These are phyloP conservation scores for Scleromitrula shiraiana DNA, from an alignment of 2,329 filamentous ascomycete species.

Conservation along the genomic window DNA sequence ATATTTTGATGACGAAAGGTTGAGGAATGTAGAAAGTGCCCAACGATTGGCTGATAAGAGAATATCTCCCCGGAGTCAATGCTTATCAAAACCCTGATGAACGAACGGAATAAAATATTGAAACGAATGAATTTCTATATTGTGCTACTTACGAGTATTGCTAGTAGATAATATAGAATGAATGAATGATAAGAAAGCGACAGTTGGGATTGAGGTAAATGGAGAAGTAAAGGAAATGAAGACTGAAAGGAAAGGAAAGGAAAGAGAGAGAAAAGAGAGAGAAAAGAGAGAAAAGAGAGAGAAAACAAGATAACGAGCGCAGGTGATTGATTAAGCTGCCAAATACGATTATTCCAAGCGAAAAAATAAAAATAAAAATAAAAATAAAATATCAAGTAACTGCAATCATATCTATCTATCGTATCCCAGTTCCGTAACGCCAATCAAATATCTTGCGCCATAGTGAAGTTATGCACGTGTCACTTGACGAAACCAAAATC, in stretches of 20 bases:
- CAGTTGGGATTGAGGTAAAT: constrained; percentile 1
- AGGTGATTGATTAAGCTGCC: too few relatives aligned
- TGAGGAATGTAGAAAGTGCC: constrained; percentile 1
- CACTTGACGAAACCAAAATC: not conserved
- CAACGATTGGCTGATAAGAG: not conserved
- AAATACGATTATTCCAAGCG: too few relatives aligned
- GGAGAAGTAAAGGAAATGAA: too few relatives aligned
- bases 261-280: not conserved
- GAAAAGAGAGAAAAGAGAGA: not conserved
- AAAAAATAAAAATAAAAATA: constrained; percentile 2
- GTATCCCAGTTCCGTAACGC: not conserved
- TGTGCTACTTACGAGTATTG: not conserved
- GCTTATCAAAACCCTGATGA: not conserved
- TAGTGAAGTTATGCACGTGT: not conserved
- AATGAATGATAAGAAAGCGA: constrained; percentile 1
- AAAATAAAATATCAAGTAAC: not conserved
- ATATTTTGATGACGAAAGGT: not conserved
- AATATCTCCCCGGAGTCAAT: not conserved
- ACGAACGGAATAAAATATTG: not conserved
- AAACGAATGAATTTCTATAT: not conserved
- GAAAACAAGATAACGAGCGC: not conserved
- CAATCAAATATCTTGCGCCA: not conserved
- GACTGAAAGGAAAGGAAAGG: not conserved
- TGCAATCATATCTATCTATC: not conserved
- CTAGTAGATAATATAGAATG: not conserved